A percentile compares a stretch with the other conserved stretches of the same genome.
phyloP scores from a whole-genome alignment of 139 green algal species.

The Chlorella ohadii region DNA sequence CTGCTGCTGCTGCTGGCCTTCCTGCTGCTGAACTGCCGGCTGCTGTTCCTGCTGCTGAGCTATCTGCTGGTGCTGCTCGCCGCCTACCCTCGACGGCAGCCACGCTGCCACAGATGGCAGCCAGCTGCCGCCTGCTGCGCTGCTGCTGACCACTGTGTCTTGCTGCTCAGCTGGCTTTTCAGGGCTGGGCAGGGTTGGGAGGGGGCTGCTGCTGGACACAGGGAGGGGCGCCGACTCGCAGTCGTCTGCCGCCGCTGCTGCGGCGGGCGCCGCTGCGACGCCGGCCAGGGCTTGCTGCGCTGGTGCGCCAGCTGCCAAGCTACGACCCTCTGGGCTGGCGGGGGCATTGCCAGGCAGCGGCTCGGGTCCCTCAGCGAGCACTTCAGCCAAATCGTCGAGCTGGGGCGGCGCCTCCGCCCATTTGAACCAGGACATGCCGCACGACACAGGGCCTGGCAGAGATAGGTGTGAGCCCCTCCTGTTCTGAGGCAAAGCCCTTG shows the following conservation, averaged over 20 bases:
- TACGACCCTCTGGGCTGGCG: not conserved
- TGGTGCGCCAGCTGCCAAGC: not conserved
- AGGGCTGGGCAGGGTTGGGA: not conserved
- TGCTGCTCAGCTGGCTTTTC: not conserved
- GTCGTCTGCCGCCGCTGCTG: not conserved
- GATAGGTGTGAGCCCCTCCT: too few relatives aligned
- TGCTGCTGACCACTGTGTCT: not conserved
- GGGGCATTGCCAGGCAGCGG: not conserved
- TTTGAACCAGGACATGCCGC: too few relatives aligned
- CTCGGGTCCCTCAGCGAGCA: slow-evolving; percentile 3
- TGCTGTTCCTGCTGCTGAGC: not conserved
- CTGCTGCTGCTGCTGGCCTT: not conserved
- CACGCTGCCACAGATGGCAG: not conserved
- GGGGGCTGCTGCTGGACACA: not conserved
- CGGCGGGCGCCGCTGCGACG: not conserved
- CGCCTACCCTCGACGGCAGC: not conserved
- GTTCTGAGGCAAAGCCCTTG: too few relatives aligned
- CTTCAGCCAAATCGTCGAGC: slow-evolving; percentile 20
- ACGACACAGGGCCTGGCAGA: too few relatives aligned
- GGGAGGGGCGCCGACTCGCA: too few relatives aligned
- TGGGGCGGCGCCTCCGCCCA: not conserved
- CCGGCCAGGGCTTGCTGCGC: not conserved
- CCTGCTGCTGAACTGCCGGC: not conserved
- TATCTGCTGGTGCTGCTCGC: not conserved
- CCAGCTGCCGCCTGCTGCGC: not conserved